Percentiles rank a stretch among this genome's conserved stretches.
These are phyloP conservation scores for Datura wrightii DNA, from an alignment of 257 asterid species.

Conservation along the genomic window DNA sequence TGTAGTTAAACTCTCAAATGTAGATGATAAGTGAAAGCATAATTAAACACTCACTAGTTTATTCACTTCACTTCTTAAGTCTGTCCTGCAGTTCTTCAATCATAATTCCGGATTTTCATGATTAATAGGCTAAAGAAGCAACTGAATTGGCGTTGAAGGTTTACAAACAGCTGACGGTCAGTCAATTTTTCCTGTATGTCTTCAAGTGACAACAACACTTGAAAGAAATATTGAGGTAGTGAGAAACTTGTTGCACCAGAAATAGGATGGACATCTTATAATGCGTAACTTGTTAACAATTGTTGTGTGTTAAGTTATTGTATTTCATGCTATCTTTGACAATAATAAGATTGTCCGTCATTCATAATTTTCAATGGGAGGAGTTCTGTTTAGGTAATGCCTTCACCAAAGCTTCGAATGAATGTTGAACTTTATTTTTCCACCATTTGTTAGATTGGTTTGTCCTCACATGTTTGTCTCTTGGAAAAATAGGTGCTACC, in stretches of 20 bases:
- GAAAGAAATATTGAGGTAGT: slow-evolving; percentile 28
- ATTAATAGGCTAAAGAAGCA: slow-evolving; percentile 77
- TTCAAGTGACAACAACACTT: slow-evolving; percentile 35
- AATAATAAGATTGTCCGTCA: slow-evolving; percentile 72
- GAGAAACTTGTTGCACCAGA: background rate
- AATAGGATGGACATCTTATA: background rate
- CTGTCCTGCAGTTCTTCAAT: background rate
- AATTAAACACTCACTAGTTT: background rate
- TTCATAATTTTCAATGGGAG: slow-evolving; percentile 69
- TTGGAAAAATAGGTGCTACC: slow-evolving; percentile 62
- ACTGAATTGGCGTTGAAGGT: slow-evolving; percentile 67
- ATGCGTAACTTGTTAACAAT: background rate
- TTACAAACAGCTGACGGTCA: slow-evolving; percentile 76
- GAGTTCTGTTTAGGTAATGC: slow-evolving; percentile 84
- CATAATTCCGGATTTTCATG: slow-evolving; percentile 26
- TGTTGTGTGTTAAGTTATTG: background rate
- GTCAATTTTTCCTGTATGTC: slow-evolving; percentile 36
- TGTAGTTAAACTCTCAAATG: background rate
- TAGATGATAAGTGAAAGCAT: background rate
- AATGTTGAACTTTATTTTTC: no score
- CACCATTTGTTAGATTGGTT: slow-evolving; percentile 8
- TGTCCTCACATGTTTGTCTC: background rate
- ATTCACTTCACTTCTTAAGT: no score
- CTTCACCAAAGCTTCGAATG: background rate
- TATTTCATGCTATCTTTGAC: slow-evolving; percentile 40